Percentiles rank a stretch among this genome's conserved stretches.
phyloP scores from a whole-genome alignment of 2,329 filamentous ascomycete species.

The Xylaria hypoxylon region DNA sequence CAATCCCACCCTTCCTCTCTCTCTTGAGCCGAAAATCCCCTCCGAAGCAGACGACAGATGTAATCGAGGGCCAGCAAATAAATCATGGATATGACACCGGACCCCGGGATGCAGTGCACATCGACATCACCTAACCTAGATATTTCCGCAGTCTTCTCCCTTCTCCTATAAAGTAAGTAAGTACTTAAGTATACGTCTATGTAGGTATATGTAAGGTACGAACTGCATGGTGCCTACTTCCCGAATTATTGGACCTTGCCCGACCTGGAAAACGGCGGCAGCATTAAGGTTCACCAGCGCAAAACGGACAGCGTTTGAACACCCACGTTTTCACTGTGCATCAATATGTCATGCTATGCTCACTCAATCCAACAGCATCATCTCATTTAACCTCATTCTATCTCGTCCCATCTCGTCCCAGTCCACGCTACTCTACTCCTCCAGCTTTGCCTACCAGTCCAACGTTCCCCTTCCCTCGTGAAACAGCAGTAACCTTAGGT shows the following conservation, averaged over 20 bases:
- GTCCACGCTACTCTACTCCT: not conserved
- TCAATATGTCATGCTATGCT: not conserved
- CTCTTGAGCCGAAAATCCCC: not conserved
- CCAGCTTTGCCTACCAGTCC: not conserved
- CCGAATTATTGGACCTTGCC: not conserved
- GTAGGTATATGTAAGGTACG: too few relatives aligned
- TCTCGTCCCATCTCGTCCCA: not conserved
- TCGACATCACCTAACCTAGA: not conserved
- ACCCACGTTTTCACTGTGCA: not conserved
- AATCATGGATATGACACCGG: not conserved
- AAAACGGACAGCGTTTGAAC: not conserved
- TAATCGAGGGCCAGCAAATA: not conserved
- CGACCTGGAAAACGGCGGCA: not conserved
- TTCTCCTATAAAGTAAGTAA: not conserved
- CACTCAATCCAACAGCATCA: not conserved
- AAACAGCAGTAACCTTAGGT: not conserved
- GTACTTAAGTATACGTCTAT: too few relatives aligned
- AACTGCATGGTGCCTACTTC: not conserved
- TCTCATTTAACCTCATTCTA: not conserved
- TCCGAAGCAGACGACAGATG: not conserved
- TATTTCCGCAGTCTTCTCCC: not conserved
- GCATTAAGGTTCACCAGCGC: conserved; percentile 28
- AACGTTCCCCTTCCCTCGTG: not conserved
- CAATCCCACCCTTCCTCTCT: not conserved
- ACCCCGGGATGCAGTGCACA: too few relatives aligned